Base-by-base conservation (phyloP, 306 rosid genomes). In the Quercus agrifolia region DNA sequence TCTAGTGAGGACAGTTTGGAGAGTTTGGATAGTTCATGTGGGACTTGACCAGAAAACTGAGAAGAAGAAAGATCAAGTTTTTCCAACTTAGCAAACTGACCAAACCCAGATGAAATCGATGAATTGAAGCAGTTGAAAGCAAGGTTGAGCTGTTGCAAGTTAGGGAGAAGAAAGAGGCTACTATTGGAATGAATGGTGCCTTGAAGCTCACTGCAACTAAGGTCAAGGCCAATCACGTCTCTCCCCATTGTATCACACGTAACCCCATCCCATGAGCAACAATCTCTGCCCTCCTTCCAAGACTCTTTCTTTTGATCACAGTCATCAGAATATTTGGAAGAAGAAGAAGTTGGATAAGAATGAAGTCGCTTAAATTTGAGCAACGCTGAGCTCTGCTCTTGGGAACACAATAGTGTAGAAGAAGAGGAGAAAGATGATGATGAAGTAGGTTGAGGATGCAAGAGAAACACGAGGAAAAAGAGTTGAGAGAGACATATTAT, bases 251-350 rank as follows among this genome's bases (percentile, higher is more conserved):
- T 4, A 13, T 79, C 74, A 52, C 83, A 79, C 2, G 30, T 28
- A 5, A 79, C 78, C 18, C 83, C 83, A 17, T 23, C 57, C 83
- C 83, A 79, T 21, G 41, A 52, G 61, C 76, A 79, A 25, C 78
- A 79, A 66, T 79, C 74, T 0, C 0, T 67, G 28, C 33, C 28
- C 31, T 77, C 33, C 1, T 66, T 64, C 74, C 80, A 77, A 6
- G 31, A 15, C 3, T 1, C 9, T 44, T 41, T 1, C 10, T 27
- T 11, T 18, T 44, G 27, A 2, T 33, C 10, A 49, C 4, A 49
- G 15, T 49, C 17, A 2, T 49, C 15, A 9, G 17, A 12, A 12
- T 12, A 49, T 2, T 49, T 49, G 54, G 54, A 49, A 49, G 15
- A 12, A 11, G 17, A 49, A 49, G 15, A 11, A 2, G 54, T 49